Evolutionary conservation across 2,329 filamentous ascomycete species (phyloP), one percentile per base, ranked within the genome.

Genomic region (Epichloe brachyelytri): DNA sequence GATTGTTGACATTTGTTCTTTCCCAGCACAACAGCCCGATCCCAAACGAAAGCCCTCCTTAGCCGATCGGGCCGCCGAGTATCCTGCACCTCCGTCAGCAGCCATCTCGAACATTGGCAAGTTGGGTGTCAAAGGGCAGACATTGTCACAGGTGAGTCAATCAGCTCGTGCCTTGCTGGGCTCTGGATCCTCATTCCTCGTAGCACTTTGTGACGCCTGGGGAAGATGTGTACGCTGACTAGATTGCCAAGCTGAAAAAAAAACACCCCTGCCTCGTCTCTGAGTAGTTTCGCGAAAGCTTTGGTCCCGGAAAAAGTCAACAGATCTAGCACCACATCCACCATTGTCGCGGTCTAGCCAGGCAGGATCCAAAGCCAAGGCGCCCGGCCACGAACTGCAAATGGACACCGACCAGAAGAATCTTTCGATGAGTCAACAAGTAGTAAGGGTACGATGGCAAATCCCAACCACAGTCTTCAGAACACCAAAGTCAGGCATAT

Each of bases 31-130:
- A 20, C 72, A 79, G 59, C 72, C 80, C 19, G 75, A 80, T 47
- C 60, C 78, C 3, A 85, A 85, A 65, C 73, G 81, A 51, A 80
- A 80, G 59, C 78, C 77, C 15, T 65, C 77, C 14, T 65, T 82
- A 26, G 66, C 65, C 19, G 77, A 83, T 51, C 71, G 71, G 56
- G 78, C 74, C 34, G 74, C 65, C 54, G 79, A 84, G 53, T 74
- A 71, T 54, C 64, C 68, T 17, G 40, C 69, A 34, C 48, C 47
- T 65, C 53, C 64, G 67, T 43, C 52, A 15, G 50, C 43, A 17
- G 43, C 38, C 12, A 17, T n/a, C 11, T 62, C 71, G 65, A 50
- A 62, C 66, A 51, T 72, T 71, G 56, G 64, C 69, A 39, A 61
- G 63, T 37, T 51, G 34, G 46, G 22, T 15, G 63, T 77, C 53